A percentile compares a stretch with the other conserved stretches of the same genome.
Evolutionary conservation across 139 green algal species (phyloP).

Genomic region (Dunaliella sp.): DNA sequence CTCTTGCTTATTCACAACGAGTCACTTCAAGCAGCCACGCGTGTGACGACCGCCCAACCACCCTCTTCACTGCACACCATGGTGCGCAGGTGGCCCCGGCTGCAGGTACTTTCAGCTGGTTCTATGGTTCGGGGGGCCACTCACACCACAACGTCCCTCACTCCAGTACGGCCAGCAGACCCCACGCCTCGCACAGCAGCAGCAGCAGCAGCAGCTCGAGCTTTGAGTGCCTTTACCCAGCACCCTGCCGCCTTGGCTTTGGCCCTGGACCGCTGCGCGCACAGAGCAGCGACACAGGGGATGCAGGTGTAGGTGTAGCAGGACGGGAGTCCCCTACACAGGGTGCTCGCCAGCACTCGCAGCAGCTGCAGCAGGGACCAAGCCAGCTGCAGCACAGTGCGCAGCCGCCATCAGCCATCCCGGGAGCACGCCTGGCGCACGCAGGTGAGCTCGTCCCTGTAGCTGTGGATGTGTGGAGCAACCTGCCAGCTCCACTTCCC

Average conservation of each 20-base stretch:
- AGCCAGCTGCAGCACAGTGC: no score
- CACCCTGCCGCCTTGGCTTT: neutral
- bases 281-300: neutral
- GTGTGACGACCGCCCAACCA: no score
- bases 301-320: no score
- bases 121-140: neutral
- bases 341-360: neutral
- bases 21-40: no score
- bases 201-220: neutral
- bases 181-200: neutral
- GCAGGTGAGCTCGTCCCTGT: conserved; percentile 52
- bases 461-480: conserved; percentile 47
- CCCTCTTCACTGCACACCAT: no score
- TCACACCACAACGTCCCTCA: no score
- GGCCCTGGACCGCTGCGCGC: neutral
- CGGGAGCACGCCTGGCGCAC: neutral
- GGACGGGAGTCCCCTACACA: neutral
- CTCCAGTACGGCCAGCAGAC: no score
- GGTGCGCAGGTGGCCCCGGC: neutral
- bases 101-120: neutral
- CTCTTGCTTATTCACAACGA: no score
- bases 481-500: conserved; percentile 24
- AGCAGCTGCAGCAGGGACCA: neutral
- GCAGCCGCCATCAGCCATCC: no score
- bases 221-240: neutral